Evolutionary conservation across 2,329 filamentous ascomycete species (phyloP).

Genomic region (Cephalotrichum gorgonifer): DNA sequence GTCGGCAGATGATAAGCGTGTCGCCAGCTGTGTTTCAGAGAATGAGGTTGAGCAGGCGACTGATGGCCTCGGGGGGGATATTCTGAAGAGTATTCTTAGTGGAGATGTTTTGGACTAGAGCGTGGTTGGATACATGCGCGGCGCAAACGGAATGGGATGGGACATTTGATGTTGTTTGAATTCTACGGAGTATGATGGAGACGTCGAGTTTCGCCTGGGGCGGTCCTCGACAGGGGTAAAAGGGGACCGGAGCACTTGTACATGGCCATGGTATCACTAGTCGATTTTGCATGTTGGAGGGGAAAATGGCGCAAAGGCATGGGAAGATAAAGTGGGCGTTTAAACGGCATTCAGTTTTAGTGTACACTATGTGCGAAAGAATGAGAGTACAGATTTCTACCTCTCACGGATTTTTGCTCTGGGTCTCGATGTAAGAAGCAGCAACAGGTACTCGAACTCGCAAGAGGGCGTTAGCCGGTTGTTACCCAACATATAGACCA

Average conservation of each 20-base stretch:
- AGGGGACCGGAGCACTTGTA: not conserved
- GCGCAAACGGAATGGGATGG: not conserved
- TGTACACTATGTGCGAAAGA: not conserved
- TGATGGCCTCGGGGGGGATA: conserved; percentile 49
- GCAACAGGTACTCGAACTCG: too few relatives aligned
- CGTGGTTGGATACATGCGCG: not conserved
- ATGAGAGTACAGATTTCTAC: not conserved
- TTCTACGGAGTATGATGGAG: too few relatives aligned
- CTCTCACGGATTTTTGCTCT: too few relatives aligned
- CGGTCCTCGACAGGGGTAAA: too few relatives aligned
- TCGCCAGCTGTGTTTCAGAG: conserved; percentile 71
- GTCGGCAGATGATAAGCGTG: conserved; percentile 60
- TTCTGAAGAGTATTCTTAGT: conserved; percentile 51
- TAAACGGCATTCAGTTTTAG: not conserved
- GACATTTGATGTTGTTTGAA: too few relatives aligned
- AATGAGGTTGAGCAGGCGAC: conserved; percentile 67
- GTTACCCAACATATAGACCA: not conserved
- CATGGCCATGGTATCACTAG: not conserved
- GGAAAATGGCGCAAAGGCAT: not conserved
- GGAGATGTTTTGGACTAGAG: conserved; percentile 46
- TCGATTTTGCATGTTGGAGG: not conserved
- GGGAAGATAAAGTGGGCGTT: not conserved
- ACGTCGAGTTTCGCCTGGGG: not conserved
- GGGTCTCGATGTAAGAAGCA: too few relatives aligned
- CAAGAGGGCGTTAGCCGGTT: too few relatives aligned